Conservation (phyloP, 768 basidiomycete species). For the Boletellus ananas region DNA sequence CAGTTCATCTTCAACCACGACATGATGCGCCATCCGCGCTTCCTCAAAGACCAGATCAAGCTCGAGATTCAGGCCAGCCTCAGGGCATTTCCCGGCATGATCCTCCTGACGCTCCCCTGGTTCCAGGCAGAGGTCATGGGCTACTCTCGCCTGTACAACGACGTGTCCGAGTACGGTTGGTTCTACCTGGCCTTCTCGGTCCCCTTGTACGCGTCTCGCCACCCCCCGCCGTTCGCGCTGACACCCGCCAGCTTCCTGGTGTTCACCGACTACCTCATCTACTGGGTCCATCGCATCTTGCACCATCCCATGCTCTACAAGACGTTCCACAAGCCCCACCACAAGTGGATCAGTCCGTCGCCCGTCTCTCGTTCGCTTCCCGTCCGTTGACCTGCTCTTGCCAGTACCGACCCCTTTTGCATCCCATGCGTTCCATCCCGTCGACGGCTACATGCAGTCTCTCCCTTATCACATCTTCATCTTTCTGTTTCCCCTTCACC, state of each 20-base stretch:
- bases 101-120: constrained; percentile 84
- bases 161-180: constrained; percentile 77
- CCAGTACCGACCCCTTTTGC: constrained; percentile 96
- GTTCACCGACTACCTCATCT: constrained; percentile 91
- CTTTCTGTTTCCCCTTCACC: constrained; percentile 88
- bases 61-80: constrained; percentile 75
- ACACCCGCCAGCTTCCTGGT: constrained; percentile 55
- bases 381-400: constrained; percentile 4
- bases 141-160: constrained; percentile 72
- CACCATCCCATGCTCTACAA: constrained; percentile 90
- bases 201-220: constrained; percentile 50
- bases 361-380: not conserved
- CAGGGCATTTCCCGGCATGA: constrained; percentile 79
- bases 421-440: constrained; percentile 94
- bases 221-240: not conserved
- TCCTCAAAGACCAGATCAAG: constrained; percentile 82
- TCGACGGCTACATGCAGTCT: constrained; percentile 93
- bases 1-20: constrained; percentile 87
- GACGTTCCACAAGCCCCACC: constrained; percentile 92
- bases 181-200: constrained; percentile 64
- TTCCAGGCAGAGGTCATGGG: constrained; percentile 92
- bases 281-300: constrained; percentile 93
- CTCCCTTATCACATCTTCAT: constrained; percentile 93
- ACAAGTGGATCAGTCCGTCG: constrained; percentile 90
- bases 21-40: constrained; percentile 93